Evolutionary conservation across 176 grass and related monocot genomes (phyloP).

Genomic region (Raddia distichophylla): DNA sequence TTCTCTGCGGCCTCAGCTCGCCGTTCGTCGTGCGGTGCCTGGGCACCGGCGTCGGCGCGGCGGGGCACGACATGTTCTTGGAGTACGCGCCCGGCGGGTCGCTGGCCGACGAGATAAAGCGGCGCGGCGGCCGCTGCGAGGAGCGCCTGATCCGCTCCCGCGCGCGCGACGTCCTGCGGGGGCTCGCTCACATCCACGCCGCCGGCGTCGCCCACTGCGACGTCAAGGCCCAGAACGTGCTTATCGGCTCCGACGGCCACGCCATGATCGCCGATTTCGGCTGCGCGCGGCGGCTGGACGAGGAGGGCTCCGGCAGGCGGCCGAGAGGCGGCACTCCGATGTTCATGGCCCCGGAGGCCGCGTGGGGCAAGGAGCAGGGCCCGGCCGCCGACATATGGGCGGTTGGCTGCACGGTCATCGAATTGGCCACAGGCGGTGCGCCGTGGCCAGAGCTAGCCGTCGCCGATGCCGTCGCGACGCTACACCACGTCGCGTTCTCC

Average conservation of each 20-base stretch:
- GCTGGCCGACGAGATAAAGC: conserved; percentile 54
- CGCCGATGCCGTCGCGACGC: conserved; percentile 30
- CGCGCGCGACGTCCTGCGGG: conserved; percentile 41
- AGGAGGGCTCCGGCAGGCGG: not conserved
- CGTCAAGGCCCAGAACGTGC: conserved; percentile 48
- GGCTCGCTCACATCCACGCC: conserved; percentile 49
- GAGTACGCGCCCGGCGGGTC: conserved; percentile 63
- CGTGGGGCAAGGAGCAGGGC: conserved; percentile 51
- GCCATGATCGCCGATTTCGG: conserved; percentile 63
- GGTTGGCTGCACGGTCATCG: conserved; percentile 54
- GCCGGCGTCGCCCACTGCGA: conserved; percentile 53
- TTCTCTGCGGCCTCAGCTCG: conserved; percentile 20
- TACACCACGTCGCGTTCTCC: conserved; percentile 58
- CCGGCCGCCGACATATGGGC: conserved; percentile 52
- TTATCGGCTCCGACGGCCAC: conserved; percentile 43
- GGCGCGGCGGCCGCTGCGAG: conserved; percentile 36
- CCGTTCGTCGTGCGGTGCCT: conserved; percentile 41
- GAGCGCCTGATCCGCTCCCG: conserved; percentile 32
- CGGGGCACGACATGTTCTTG: conserved; percentile 38
- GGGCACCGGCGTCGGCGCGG: not conserved
- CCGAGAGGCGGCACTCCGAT: conserved; percentile 35
- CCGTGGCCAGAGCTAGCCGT: conserved; percentile 36
- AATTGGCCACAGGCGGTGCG: conserved; percentile 53
- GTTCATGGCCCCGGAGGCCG: conserved; percentile 63
- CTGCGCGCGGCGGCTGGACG: conserved; percentile 28